A percentile compares a stretch with the other conserved stretches of the same genome.
phyloP scores from a whole-genome alignment of 768 basidiomycete species.

The Thelephora ganbajun region DNA sequence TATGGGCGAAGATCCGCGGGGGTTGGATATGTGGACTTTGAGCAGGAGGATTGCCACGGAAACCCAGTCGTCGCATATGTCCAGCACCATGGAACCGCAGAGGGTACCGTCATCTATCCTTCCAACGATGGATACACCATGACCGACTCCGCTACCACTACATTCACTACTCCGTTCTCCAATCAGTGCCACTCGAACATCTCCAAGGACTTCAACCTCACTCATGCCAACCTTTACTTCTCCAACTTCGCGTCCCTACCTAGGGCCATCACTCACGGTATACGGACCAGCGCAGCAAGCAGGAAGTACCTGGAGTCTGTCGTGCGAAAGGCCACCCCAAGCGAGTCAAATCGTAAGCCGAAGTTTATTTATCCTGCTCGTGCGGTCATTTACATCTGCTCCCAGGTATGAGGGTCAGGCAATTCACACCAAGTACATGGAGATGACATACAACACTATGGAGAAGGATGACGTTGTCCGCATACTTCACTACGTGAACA shows the following conservation, averaged over 20 bases:
- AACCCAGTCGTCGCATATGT: too few relatives aligned
- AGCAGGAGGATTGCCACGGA: too few relatives aligned
- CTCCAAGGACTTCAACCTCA: too few relatives aligned
- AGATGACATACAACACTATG: conserved; percentile 95
- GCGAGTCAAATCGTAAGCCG: conserved; percentile 70
- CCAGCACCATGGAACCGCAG: conserved; percentile 77
- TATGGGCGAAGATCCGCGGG: conserved; percentile 87
- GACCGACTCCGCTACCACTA: conserved; percentile 43
- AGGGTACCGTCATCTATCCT: conserved; percentile 61
- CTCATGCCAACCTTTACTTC: too few relatives aligned
- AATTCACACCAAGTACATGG: conserved; percentile 98
- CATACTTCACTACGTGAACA: too few relatives aligned
- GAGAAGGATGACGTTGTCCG: conserved; percentile 94
- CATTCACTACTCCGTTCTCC: too few relatives aligned
- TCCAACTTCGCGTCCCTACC: too few relatives aligned
- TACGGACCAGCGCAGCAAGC: too few relatives aligned
- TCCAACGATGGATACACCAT: conserved; percentile 90
- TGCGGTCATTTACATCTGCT: conserved; percentile 6
- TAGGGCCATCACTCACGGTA: conserved; percentile 93
- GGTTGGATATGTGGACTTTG: conserved; percentile 76
- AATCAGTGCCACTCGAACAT: too few relatives aligned
- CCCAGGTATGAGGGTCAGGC: conserved; percentile 88
- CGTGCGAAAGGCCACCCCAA: conserved; percentile 89
- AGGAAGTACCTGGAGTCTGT: conserved; percentile 92
- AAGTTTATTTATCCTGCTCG: conserved; percentile 2